Percentiles rank a stretch among this genome's conserved stretches.
Conservation (phyloP, 176 grass and related monocot species). For the Oryza glaberrima region DNA sequence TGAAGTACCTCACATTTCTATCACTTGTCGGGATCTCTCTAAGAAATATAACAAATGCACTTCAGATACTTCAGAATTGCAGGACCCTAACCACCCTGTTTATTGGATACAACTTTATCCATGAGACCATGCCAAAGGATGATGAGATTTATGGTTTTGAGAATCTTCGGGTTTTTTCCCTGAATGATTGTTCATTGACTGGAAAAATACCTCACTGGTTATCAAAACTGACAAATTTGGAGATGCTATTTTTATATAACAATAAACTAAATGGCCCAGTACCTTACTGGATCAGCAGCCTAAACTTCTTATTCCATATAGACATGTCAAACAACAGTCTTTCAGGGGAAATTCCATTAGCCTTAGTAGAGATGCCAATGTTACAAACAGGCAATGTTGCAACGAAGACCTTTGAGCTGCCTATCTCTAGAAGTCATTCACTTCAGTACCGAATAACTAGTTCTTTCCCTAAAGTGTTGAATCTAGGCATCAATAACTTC, state of each 20-base stretch:
- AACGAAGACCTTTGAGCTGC: neutral
- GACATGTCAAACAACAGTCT: slow-evolving; percentile 44
- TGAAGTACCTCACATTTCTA: slow-evolving; percentile 31
- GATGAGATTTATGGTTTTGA: slow-evolving; percentile 2
- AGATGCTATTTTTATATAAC: neutral
- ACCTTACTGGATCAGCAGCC: slow-evolving; percentile 28
- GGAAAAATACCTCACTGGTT: slow-evolving; percentile 46
- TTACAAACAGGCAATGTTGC: neutral
- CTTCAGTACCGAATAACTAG: neutral
- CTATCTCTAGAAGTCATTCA: neutral
- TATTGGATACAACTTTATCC: neutral
- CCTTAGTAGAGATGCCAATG: slow-evolving; percentile 20
- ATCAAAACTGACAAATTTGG: slow-evolving; percentile 33
- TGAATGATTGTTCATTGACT: slow-evolving; percentile 6
- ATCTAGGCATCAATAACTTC: too few relatives aligned
- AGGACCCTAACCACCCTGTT: slow-evolving; percentile 28
- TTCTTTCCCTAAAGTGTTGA: too few relatives aligned
- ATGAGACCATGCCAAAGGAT: slow-evolving; percentile 32
- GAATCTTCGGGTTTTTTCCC: slow-evolving; percentile 27
- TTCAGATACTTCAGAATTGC: slow-evolving; percentile 21
- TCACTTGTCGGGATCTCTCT: slow-evolving; percentile 13
- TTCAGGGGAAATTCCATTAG: slow-evolving; percentile 20
- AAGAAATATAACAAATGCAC: slow-evolving; percentile 21
- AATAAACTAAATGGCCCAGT: slow-evolving; percentile 44
- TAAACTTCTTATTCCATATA: slow-evolving; percentile 10